Conservation (phyloP, 768 basidiomycete species). For the Lyophyllum decastes region DNA sequence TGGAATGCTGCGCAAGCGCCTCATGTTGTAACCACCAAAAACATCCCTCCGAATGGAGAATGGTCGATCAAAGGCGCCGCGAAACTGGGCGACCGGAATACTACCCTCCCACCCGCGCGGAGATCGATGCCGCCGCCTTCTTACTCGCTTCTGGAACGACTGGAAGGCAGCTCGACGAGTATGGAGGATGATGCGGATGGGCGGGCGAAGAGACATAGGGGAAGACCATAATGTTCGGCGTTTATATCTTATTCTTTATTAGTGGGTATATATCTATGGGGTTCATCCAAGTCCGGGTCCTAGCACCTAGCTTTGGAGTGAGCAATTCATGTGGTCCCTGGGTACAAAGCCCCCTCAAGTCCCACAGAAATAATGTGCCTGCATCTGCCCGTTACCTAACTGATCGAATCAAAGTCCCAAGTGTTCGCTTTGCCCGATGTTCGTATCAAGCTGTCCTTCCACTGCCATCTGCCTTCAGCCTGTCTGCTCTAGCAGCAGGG, state of each 20-base stretch:
- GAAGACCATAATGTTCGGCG: slow-evolving; percentile 13
- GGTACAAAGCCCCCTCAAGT: background rate
- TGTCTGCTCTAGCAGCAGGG: background rate
- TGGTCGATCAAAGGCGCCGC: slow-evolving; percentile 61
- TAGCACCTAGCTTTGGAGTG: background rate
- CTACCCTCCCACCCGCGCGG: slow-evolving; percentile 1
- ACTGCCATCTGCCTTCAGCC: background rate
- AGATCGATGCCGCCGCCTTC: slow-evolving; percentile 18
- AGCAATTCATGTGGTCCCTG: background rate
- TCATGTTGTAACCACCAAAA: background rate
- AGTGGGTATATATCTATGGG: background rate
- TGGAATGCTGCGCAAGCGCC: slow-evolving; percentile 5
- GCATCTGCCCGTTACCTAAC: background rate
- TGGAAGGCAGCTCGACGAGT: slow-evolving; percentile 21
- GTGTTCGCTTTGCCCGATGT: background rate
- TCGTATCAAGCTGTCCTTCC: background rate
- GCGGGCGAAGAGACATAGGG: slow-evolving; percentile 26
- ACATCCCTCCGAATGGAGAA: slow-evolving; percentile 35
- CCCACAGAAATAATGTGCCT: background rate
- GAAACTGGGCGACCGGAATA: slow-evolving; percentile 6
- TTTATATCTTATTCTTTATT: slow-evolving; percentile 10
- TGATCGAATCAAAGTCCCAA: background rate
- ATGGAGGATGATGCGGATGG: slow-evolving; percentile 17
- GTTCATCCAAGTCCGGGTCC: background rate
- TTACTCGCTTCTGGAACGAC: slow-evolving; percentile 35